Base-by-base conservation (phyloP, 306 rosid genomes). In the Sicyos edulis region DNA sequence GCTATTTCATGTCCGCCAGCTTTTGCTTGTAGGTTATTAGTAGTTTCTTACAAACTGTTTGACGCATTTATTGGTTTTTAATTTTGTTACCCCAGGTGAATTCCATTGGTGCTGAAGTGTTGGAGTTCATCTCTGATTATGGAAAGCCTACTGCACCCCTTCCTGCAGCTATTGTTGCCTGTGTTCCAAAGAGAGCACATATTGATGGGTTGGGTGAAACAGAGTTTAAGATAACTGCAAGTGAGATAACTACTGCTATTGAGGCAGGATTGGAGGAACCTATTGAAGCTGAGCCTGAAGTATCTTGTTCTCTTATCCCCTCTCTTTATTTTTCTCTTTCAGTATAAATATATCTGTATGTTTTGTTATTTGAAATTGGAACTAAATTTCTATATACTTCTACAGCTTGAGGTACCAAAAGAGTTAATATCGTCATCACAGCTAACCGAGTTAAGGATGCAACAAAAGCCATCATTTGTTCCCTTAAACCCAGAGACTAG, bases 231-330 rank as follows among this genome's bases (percentile, higher is more conserved):
- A 87, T 93, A 80, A 83, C 87, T 76, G 84, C 97, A 1, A 75
- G 74, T 85, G 99, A 85, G 86, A 93, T 91, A 79, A 87, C 82
- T 20, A 88, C 83, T 77, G 96, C 99, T 79, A 93, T 89, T 21
- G 80, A 84, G 86, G 92, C 92, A 52, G 99, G 99, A 76, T 74
- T 93, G 80, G 75, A 80, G 77, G 86, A 86, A 60, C 89, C 87
- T 67, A 93, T 93, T n/a, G 89, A 83, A 83, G 89, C 96, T 61
- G 99, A 93, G 79, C 96, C 99, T n/a, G 99, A 93, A 96, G 99
- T 93, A 56, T 65, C 60, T 22, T 74, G 59, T 80, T 68, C 20
- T 68, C 73, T 52, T 74, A 70, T 79, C 60, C 77, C 54, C 73
- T 62, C 59, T 17, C 42, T 67, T 59, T 24, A 15, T 50, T 76